Evolutionary conservation across 352 stramenopile species (phyloP).

Genomic region (Phytophthora pluvialis): DNA sequence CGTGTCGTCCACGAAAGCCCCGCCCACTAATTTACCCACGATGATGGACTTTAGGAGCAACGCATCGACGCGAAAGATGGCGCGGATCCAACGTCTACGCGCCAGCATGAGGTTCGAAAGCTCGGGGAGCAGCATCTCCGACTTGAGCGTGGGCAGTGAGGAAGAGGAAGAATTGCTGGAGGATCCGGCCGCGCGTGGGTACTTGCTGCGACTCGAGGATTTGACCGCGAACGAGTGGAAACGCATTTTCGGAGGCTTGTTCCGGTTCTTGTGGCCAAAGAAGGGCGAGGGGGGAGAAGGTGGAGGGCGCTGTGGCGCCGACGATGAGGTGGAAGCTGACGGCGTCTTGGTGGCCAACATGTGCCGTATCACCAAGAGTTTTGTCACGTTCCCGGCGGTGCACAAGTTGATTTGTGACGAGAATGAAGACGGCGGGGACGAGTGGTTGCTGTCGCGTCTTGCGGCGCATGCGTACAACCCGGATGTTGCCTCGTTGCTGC

Average conservation of each 20-base stretch:
- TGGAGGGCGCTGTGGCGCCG: background rate
- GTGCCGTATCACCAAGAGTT: slow-evolving; percentile 75
- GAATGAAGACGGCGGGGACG: slow-evolving; percentile 33
- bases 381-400: slow-evolving; percentile 69
- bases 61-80: slow-evolving; percentile 45
- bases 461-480: slow-evolving; percentile 65
- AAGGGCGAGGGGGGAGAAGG: slow-evolving; percentile 11
- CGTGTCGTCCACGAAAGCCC: slow-evolving; percentile 2
- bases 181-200: slow-evolving; percentile 57
- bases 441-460: slow-evolving; percentile 58
- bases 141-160: slow-evolving; percentile 36
- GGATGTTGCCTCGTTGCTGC: slow-evolving; percentile 63
- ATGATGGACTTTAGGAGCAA: slow-evolving; percentile 45
- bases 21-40: slow-evolving; percentile 18
- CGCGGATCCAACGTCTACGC: slow-evolving; percentile 42
- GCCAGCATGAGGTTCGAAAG: slow-evolving; percentile 53
- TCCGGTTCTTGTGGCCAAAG: slow-evolving; percentile 54
- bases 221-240: slow-evolving; percentile 72
- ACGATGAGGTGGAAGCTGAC: slow-evolving; percentile 55
- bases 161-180: slow-evolving; percentile 34
- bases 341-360: slow-evolving; percentile 69
- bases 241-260: slow-evolving; percentile 72
- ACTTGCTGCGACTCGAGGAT: slow-evolving; percentile 70
- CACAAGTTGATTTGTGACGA: slow-evolving; percentile 59
- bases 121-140: slow-evolving; percentile 50